Evolutionary conservation across 2,329 filamentous ascomycete species (phyloP), one percentile per base, ranked within the genome.

Genomic region (Hysterium pulicare): DNA sequence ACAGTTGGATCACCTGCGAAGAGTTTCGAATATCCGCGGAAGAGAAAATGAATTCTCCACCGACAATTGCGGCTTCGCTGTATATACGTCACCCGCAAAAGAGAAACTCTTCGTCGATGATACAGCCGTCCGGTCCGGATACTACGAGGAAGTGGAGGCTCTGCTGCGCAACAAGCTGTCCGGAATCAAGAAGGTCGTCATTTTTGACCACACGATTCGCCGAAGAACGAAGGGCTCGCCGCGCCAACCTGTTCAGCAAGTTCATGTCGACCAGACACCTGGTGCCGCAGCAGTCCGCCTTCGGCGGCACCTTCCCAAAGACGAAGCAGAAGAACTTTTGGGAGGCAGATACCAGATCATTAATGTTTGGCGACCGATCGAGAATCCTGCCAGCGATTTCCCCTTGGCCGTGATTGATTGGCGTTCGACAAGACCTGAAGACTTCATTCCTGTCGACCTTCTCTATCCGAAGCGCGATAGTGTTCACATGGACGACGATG

Each of bases 181-280:
- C 0, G 76, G 72, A 0, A 69, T 83, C 40, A 77, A 76, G 41
- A 80, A 80, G 46, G 74, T 87, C 9, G 74, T 81, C 45, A 83
- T 87, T 45, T 87, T 87, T 58, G 84, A 87, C 62, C 84, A 87
- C 61, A 87, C 84, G 0, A 83, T 87, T 51, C 76, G 84, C 2
- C 69, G 77, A 5, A 69, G 76, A 16, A 63, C 71, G 2, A 75
- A 77, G n/a, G 61, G 68, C 1, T 70, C 81, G 0, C 73, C 81
- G 0, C 74, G 84, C 5, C 77, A 79, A 48, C 84, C 84, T 0
- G 83, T 87, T 0, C 79, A 84, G 59, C 78, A 81, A 51, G 81
- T 87, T 0, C 84, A 87, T 48, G 82, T 87, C 11, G 84, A 88
- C 56, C 84, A 87, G 65, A 86, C 84, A 0, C 78, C 82, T 0